Base-by-base conservation (phyloP, 257 asterid species). In the Solanum rostratum region DNA sequence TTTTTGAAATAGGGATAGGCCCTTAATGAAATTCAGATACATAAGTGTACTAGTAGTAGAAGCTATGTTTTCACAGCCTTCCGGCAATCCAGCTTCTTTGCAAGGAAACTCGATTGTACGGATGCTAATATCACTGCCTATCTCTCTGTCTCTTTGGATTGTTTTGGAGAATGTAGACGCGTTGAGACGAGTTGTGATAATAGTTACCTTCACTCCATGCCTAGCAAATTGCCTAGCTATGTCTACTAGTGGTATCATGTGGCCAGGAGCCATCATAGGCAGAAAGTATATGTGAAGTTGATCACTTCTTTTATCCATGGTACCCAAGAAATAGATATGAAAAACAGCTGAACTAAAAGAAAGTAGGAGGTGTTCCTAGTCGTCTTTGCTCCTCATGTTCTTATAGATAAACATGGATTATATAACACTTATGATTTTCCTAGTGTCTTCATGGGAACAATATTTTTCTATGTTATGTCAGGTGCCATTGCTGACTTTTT, bases 161-260 rank as follows among this genome's bases (percentile, higher is more conserved):
- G 87, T 54, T 45, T 55, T 83, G n/a, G 88, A 83, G 85, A 90
- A 60, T 14, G 41, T 85, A 10, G 86, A 12, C 1, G 90, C 91
- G 16, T 90, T 88, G 2, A 80, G 11, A 22, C 82, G 57, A 6
- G 92, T 87, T 0, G 91, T 87, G 81, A 88, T 79, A 41, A 90
- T 70, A 83, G 92, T 88, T 14, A 88, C 59, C 73, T 78, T 90
- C 39, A 80, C 88, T 2, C 90, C 89, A 12, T 7, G 71, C 41
- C 83, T 82, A 33, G 89, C 79, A 43, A 89, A 87, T 16, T 63
- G 63, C 3, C 90, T 49, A 27, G 93, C 91, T 7, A 87, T 82
- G 89, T 88, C 89, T 14, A 87, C 80, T 86, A 87, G 84, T 1
- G 92, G 92, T 57, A 90, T 90, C 88, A 86, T 86, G 88, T 90